A percentile compares a stretch with the other conserved stretches of the same genome.
phyloP scores from a whole-genome alignment of 2,329 filamentous ascomycete species.

The Ascosphaera apis region DNA sequence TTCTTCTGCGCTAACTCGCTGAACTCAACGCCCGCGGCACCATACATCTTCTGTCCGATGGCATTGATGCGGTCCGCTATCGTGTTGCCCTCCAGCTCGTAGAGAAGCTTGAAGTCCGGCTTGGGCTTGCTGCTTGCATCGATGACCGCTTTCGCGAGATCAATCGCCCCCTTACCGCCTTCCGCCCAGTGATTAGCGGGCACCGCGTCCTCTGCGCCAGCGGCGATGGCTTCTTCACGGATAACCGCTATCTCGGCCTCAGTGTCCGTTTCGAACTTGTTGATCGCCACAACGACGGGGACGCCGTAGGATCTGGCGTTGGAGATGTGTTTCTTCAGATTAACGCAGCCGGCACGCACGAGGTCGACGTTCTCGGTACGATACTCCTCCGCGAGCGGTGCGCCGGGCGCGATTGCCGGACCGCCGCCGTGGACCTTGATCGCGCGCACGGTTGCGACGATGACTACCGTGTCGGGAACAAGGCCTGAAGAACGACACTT shows the following conservation, averaged over 20 bases:
- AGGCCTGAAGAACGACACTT: conserved; percentile 92
- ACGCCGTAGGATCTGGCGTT: conserved; percentile 80
- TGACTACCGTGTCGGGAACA: conserved; percentile 75
- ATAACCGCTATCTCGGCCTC: conserved; percentile 77
- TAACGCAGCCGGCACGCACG: conserved; percentile 72
- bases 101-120: conserved; percentile 60
- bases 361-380: conserved; percentile 83
- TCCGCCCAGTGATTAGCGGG: conserved; percentile 93
- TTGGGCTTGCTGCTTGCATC: conserved; percentile 62
- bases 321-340: conserved; percentile 81
- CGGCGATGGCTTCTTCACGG: conserved; percentile 71
- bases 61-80: conserved; percentile 77
- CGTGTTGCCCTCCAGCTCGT: conserved; percentile 45
- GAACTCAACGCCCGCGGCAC: conserved; percentile 71
- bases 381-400: conserved; percentile 68
- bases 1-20: conserved; percentile 88
- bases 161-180: conserved; percentile 71
- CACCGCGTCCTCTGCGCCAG: conserved; percentile 83
- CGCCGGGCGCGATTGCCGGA: conserved; percentile 76
- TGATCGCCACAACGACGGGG: conserved; percentile 90
- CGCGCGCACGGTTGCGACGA: conserved; percentile 86
- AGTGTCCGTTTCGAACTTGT: conserved; percentile 86
- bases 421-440: conserved; percentile 94
- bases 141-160: conserved; percentile 72
- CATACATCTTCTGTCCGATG: conserved; percentile 88